Conservation (phyloP, 352 stramenopile species). For the Peronospora belbahrii region DNA sequence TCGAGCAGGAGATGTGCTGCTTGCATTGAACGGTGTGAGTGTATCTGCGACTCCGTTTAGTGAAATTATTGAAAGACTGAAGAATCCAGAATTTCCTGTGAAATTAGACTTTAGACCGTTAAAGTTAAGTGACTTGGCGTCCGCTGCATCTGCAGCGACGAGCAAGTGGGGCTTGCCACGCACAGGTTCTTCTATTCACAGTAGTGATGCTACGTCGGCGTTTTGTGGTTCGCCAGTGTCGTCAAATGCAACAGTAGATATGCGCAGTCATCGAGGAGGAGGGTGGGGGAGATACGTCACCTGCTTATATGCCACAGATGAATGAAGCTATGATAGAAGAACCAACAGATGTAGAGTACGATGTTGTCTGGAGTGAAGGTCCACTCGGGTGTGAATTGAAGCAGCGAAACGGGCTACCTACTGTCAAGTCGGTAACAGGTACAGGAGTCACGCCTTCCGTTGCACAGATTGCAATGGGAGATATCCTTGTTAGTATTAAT, state of each 20-base stretch:
- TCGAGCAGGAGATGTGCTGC: slow-evolving; percentile 63
- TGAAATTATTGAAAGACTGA: slow-evolving; percentile 59
- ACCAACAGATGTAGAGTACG: slow-evolving; percentile 46
- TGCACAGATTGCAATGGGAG: slow-evolving; percentile 51
- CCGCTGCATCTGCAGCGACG: slow-evolving; percentile 9
- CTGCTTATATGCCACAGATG: slow-evolving; percentile 15
- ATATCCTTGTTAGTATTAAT: slow-evolving; percentile 72
- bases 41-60: slow-evolving; percentile 47
- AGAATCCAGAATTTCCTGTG: slow-evolving; percentile 51
- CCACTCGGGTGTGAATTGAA: slow-evolving; percentile 68
- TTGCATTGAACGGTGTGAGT: slow-evolving; percentile 54
- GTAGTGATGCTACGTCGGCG: slow-evolving; percentile 20
- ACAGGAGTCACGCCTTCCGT: slow-evolving; percentile 53
- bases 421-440: slow-evolving; percentile 59
- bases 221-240: slow-evolving; percentile 28
- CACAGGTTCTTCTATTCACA: slow-evolving; percentile 29
- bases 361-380: slow-evolving; percentile 69
- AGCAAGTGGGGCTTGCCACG: slow-evolving; percentile 17
- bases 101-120: slow-evolving; percentile 63
- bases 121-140: slow-evolving; percentile 33
- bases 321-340: slow-evolving; percentile 14
- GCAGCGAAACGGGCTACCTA: slow-evolving; percentile 55
- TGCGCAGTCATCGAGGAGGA: slow-evolving; percentile 19
- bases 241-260: slow-evolving; percentile 25
- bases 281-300: slow-evolving; percentile 8